Evolutionary conservation across 306 rosid genomes (phyloP).

Genomic region (Purshia tridentata): DNA sequence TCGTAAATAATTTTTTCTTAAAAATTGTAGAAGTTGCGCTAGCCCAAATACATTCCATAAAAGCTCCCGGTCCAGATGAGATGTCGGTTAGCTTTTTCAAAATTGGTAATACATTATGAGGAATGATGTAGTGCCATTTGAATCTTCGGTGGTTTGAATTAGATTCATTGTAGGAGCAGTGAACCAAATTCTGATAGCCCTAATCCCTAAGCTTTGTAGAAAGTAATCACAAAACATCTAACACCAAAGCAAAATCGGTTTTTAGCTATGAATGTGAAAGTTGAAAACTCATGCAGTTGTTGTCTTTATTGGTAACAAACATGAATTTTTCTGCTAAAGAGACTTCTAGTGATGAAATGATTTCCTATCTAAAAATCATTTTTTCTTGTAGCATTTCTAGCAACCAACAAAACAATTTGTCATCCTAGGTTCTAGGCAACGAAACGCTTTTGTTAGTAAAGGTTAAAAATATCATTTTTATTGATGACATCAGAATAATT

Average conservation of each 20-base stretch:
- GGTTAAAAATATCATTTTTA: no score
- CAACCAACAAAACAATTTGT: no score
- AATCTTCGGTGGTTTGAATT: background rate
- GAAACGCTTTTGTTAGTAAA: no score
- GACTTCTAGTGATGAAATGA: no score
- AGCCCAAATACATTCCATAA: background rate
- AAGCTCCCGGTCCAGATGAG: background rate
- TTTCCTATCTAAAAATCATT: no score
- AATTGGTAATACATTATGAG: background rate
- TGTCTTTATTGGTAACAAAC: no score
- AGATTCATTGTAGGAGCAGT: background rate
- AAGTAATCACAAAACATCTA: background rate
- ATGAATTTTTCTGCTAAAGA: no score
- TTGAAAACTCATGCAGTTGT: no score
- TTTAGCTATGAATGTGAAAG: no score
- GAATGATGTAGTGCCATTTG: background rate
- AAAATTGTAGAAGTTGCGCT: background rate
- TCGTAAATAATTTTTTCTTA: background rate
- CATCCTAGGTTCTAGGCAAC: no score
- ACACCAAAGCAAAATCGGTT: background rate
- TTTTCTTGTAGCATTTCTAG: no score
- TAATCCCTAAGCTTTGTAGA: background rate
- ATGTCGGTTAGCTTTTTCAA: background rate
- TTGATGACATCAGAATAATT: no score
- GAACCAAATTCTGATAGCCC: background rate